Evolutionary conservation across 2,329 filamentous ascomycete species (phyloP).

Genomic region (Scolecobasidium constrictum): DNA sequence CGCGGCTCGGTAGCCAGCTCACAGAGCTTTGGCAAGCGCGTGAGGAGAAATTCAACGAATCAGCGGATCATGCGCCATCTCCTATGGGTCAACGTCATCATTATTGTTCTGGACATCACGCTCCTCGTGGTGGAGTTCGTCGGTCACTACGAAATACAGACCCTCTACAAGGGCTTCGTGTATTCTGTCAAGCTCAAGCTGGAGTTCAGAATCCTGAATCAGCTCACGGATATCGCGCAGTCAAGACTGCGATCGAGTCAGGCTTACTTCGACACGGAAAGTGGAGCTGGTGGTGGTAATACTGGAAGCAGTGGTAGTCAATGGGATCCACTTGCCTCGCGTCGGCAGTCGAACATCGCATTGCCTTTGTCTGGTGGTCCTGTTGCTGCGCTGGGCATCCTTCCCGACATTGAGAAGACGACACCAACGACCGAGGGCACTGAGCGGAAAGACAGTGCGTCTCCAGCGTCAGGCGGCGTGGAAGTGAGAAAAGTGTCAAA

Average conservation of each 20-base stretch:
- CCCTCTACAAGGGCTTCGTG: constrained; percentile 4
- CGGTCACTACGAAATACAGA: constrained; percentile 8
- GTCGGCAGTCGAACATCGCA: too few species aligned
- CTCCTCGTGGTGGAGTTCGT: constrained; percentile 2
- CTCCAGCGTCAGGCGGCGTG: too few species aligned
- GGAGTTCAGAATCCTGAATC: constrained; percentile 15
- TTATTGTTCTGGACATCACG: constrained; percentile 6
- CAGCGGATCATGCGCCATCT: constrained; percentile 1
- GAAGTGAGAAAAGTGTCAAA: too few species aligned
- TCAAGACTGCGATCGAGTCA: background rate
- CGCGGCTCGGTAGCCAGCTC: background rate
- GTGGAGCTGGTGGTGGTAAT: background rate
- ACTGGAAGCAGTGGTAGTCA: too few species aligned
- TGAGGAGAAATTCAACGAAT: background rate
- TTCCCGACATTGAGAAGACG: too few species aligned
- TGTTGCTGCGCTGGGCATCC: too few species aligned
- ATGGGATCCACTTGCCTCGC: too few species aligned
- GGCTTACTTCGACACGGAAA: constrained; percentile 12
- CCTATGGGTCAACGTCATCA: constrained; percentile 6
- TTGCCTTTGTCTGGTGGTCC: too few species aligned
- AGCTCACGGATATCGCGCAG: constrained; percentile 9
- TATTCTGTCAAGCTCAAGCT: constrained; percentile 13
- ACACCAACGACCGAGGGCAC: too few species aligned
- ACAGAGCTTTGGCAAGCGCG: background rate
- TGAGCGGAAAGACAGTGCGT: too few species aligned